phyloP scores from a whole-genome alignment of 306 rosid species.

The Vicia villosa region DNA sequence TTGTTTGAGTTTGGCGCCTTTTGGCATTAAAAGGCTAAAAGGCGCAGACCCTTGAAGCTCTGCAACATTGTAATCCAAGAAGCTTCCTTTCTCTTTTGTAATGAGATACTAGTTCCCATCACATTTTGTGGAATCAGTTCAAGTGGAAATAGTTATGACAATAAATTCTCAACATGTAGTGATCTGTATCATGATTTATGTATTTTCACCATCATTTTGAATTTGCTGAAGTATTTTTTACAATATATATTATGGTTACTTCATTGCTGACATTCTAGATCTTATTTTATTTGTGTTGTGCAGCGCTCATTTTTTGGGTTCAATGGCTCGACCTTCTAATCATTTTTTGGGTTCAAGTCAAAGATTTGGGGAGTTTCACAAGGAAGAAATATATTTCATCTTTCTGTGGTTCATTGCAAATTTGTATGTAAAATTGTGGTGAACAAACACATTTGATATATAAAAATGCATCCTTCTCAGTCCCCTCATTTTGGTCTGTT shows the following conservation, averaged over 20 bases:
- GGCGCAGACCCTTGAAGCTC: neutral
- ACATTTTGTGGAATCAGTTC: neutral
- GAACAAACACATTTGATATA: slow-evolving; percentile 19
- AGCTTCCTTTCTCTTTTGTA: neutral
- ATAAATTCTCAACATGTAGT: neutral
- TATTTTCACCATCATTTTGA: neutral
- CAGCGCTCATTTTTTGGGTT: slow-evolving; percentile 87
- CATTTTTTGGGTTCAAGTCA: neutral
- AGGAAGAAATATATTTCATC: slow-evolving; percentile 14
- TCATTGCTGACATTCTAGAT: slow-evolving; percentile 4
- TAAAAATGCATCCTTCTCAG: slow-evolving; percentile 14
- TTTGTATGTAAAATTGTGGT: slow-evolving; percentile 34
- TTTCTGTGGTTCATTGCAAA: slow-evolving; percentile 22
- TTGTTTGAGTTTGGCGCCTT: neutral
- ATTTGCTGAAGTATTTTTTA: slow-evolving; percentile 10
- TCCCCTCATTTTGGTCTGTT: neutral
- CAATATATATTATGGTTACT: neutral
- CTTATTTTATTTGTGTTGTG: slow-evolving; percentile 33
- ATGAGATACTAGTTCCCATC: neutral
- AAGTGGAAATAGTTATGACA: neutral
- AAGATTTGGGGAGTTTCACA: slow-evolving; percentile 16
- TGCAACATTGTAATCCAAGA: neutral
- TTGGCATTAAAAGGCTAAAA: neutral
- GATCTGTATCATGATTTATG: neutral
- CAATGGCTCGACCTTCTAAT: slow-evolving; percentile 89